phyloP scores from a whole-genome alignment of 306 rosid species.

The Phaseolus lunatus region DNA sequence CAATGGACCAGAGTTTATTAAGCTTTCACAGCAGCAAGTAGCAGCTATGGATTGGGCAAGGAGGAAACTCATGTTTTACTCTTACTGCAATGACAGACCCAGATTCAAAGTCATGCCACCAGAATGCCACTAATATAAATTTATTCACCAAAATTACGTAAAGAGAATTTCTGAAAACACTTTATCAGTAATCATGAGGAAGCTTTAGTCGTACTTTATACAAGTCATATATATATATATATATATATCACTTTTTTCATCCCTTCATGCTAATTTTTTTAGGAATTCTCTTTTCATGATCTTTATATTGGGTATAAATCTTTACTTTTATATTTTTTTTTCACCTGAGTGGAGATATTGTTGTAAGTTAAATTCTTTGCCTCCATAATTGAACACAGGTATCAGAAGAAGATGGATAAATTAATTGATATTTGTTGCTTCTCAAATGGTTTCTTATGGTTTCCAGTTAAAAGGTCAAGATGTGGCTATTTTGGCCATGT shows the following conservation, averaged over 20 bases:
- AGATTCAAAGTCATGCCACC: constrained; percentile 87
- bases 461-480: too few relatives aligned
- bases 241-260: too few relatives aligned
- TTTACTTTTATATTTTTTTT: not conserved
- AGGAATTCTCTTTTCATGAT: too few relatives aligned
- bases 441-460: not conserved
- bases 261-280: too few relatives aligned
- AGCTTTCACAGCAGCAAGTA: constrained; percentile 71
- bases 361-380: constrained; percentile 39
- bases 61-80: constrained; percentile 92
- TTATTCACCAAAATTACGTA: constrained; percentile 11
- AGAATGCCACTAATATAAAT: constrained; percentile 64
- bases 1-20: constrained; percentile 74
- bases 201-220: too few relatives aligned
- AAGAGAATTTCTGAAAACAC: constrained; percentile 8
- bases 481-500: too few relatives aligned
- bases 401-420: not conserved
- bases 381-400: not conserved
- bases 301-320: not conserved
- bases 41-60: constrained; percentile 94
- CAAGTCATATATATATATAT: constrained; percentile 3
- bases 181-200: constrained; percentile 37
- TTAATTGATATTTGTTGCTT: not conserved
- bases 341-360: constrained; percentile 5
- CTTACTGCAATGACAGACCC: constrained; percentile 76